Conservation (phyloP, 2,329 filamentous ascomycete species). For the Cercospora sp. region DNA sequence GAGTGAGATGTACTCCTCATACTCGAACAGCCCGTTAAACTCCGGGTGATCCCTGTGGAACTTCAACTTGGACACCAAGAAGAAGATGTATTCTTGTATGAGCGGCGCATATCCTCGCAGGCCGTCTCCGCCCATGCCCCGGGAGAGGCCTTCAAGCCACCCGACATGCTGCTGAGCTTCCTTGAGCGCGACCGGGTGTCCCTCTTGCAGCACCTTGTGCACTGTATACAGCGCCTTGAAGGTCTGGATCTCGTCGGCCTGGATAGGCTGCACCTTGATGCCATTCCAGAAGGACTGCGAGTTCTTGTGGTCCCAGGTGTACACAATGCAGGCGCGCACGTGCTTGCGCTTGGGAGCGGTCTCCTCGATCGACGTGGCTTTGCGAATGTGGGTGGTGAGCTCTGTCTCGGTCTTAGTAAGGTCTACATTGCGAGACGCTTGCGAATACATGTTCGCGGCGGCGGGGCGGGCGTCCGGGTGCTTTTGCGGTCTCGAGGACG, state of each 20-base stretch:
- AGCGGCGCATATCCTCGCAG: conserved; percentile 73
- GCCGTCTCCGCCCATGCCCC: conserved; percentile 75
- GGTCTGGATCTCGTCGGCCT: conserved; percentile 97
- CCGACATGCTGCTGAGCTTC: conserved; percentile 85
- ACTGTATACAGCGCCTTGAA: conserved; percentile 98
- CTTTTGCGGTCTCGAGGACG: conserved; percentile 13
- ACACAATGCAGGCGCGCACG: conserved; percentile 96
- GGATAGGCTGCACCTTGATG: conserved; percentile 99
- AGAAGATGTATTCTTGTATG: conserved; percentile 96
- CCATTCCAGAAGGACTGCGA: conserved; percentile 94
- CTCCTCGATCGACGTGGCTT: conserved; percentile 61
- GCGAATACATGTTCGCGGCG: conserved; percentile 38
- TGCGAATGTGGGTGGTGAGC: conserved; percentile 65
- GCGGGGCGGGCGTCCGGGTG: conserved; percentile 10
- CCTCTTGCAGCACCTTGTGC: conserved; percentile 96
- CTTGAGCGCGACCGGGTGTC: conserved; percentile 80
- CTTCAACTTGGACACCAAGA: conserved; percentile 87
- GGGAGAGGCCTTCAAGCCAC: conserved; percentile 90
- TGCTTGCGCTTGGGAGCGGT: conserved; percentile 81
- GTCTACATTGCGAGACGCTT: conserved; percentile 56
- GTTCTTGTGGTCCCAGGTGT: conserved; percentile 98
- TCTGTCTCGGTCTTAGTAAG: conserved; percentile 68
- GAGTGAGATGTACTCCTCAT: conserved; percentile 97
- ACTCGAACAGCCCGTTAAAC: conserved; percentile 98
- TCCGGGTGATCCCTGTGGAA: conserved; percentile 97